Conservation (phyloP, 495 filamentous ascomycete genomes). For the Penicillium bialowiezense region DNA sequence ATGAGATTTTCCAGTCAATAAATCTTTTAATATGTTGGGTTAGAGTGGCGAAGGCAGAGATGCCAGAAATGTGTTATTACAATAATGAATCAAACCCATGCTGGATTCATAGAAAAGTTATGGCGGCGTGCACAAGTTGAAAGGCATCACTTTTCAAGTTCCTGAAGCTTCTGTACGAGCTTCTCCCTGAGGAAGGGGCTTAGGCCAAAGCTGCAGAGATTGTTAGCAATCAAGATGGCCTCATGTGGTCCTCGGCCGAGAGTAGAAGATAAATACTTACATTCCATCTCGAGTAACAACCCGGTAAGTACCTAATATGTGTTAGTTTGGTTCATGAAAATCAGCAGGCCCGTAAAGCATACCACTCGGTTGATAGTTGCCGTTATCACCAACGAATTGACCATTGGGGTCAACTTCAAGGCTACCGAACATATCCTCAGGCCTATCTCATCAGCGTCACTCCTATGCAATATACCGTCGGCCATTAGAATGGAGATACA, state of each 20-base stretch:
- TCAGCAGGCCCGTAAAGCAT: constrained; percentile 16
- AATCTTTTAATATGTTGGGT: no score
- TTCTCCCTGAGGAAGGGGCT: constrained; percentile 57
- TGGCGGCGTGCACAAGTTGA: no score
- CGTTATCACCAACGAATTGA: constrained; percentile 59
- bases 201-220: constrained; percentile 45
- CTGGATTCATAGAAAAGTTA: no score
- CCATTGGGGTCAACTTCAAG: constrained; percentile 78
- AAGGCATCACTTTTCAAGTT: constrained; percentile 24
- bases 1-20: neutral
- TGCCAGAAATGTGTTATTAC: neutral
- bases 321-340: constrained; percentile 10
- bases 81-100: no score
- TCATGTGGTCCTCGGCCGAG: neutral
- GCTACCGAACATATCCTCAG: constrained; percentile 92
- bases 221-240: constrained; percentile 14
- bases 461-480: neutral
- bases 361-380: constrained; percentile 59
- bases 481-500: neutral
- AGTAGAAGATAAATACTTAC: constrained; percentile 35
- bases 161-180: constrained; percentile 47
- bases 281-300: constrained; percentile 60
- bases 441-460: constrained; percentile 35
- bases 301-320: constrained; percentile 46
- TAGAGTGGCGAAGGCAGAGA: neutral